These are phyloP conservation scores for Pterocarpus macrocarpus DNA, from an alignment of 306 rosid species.

Conservation along the genomic window DNA sequence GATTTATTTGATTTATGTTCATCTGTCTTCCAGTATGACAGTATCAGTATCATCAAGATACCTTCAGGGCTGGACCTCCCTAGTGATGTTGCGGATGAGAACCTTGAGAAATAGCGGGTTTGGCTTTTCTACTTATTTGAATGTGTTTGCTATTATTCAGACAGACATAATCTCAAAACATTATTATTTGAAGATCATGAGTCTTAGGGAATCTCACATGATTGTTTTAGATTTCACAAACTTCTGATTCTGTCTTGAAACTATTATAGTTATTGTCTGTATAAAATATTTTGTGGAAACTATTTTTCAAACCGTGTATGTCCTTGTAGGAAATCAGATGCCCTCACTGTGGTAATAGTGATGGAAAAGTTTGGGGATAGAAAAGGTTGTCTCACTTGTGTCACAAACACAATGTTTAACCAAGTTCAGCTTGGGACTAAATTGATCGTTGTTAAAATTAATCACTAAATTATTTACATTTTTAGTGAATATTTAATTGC, in stretches of 20 bases:
- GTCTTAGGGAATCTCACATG: constrained; percentile 33
- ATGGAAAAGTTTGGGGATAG: constrained; percentile 4
- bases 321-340: constrained; percentile 23
- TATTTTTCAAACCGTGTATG: constrained; percentile 13
- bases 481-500: not conserved
- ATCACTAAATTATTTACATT: not conserved
- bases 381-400: constrained; percentile 3
- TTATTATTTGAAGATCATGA: constrained; percentile 35
- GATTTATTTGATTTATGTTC: constrained; percentile 40
- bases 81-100: constrained; percentile 56
- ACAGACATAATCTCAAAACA: constrained; percentile 17
- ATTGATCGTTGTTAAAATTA: not conserved
- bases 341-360: not conserved
- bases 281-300: not conserved
- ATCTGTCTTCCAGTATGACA: constrained; percentile 59
- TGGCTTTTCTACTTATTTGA: constrained; percentile 35
- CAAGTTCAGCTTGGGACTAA: not conserved
- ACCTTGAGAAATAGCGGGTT: constrained; percentile 42
- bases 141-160: constrained; percentile 28
- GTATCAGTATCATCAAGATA: constrained; percentile 63
- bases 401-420: not conserved
- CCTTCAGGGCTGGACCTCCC: constrained; percentile 69
- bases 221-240: constrained; percentile 38
- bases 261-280: constrained; percentile 21
- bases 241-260: constrained; percentile 20